These are phyloP conservation scores for Penicillium steckii DNA, from an alignment of 495 filamentous ascomycete genomes.

Conservation along the genomic window DNA sequence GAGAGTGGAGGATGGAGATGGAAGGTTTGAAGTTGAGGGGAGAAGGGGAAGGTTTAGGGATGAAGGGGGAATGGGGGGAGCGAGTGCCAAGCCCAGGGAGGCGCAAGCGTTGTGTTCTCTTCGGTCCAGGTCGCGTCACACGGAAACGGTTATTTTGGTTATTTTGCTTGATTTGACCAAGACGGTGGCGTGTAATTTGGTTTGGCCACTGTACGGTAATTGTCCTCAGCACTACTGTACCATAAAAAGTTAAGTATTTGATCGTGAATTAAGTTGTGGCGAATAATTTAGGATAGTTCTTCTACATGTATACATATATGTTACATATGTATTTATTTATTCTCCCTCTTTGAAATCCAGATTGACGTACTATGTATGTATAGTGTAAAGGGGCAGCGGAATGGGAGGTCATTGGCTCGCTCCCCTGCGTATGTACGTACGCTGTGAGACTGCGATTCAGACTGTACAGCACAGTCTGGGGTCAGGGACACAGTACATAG, in stretches of 20 bases:
- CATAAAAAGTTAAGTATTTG: background rate
- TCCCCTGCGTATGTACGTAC: conserved; percentile 7
- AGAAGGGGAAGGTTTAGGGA: conserved; percentile 10
- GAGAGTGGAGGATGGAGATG: conserved; percentile 23
- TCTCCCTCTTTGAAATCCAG: too few species aligned
- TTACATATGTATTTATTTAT: too few species aligned
- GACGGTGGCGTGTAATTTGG: background rate
- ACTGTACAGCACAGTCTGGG: background rate
- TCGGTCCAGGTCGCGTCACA: conserved; percentile 18
- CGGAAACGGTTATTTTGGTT: conserved; percentile 24
- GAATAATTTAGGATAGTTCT: too few species aligned
- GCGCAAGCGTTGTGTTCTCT: conserved; percentile 33
- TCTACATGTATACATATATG: too few species aligned
- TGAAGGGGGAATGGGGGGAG: conserved; percentile 23
- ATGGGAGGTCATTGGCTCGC: conserved; percentile 7
- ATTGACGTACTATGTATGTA: too few species aligned
- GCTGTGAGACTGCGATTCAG: conserved; percentile 3
- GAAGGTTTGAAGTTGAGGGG: conserved; percentile 9
- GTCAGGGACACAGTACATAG: too few species aligned
- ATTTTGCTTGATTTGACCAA: background rate
- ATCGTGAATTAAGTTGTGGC: too few species aligned
- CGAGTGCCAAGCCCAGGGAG: conserved; percentile 42
- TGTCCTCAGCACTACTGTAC: too few species aligned
- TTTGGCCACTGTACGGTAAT: background rate
- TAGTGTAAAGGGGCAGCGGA: background rate